These are phyloP conservation scores for Pleurotus tuoliensis DNA, from an alignment of 768 basidiomycete species.

Conservation along the genomic window DNA sequence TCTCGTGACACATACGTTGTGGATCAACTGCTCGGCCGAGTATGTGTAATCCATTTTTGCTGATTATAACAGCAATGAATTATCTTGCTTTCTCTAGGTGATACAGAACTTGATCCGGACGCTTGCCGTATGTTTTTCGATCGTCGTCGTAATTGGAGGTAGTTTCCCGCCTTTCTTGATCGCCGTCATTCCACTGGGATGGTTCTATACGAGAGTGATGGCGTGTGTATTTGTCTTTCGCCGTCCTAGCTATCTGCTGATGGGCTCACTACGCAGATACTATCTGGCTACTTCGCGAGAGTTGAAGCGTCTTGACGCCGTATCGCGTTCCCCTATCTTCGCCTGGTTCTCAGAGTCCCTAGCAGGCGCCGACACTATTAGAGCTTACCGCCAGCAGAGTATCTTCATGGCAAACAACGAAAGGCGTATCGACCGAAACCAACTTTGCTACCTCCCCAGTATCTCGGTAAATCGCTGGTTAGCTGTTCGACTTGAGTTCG, in stretches of 20 bases:
- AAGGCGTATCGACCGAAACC: constrained; percentile 79
- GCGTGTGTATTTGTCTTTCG: constrained; percentile 39
- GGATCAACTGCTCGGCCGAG: constrained; percentile 77
- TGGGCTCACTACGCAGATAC: constrained; percentile 48
- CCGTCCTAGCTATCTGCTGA: not conserved
- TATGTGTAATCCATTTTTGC: not conserved
- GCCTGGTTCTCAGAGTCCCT: constrained; percentile 78
- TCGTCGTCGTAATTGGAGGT: constrained; percentile 67
- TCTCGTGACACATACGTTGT: constrained; percentile 85
- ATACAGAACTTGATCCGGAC: constrained; percentile 73
- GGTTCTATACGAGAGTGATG: constrained; percentile 81
- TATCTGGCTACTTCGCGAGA: constrained; percentile 86
- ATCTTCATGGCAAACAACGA: constrained; percentile 69
- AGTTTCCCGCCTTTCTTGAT: constrained; percentile 84
- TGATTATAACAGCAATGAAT: not conserved
- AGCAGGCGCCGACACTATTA: constrained; percentile 76
- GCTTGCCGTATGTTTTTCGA: constrained; percentile 50
- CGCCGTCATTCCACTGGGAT: constrained; percentile 68
- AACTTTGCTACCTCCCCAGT: constrained; percentile 71
- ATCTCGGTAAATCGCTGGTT: constrained; percentile 82
- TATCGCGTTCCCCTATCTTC: constrained; percentile 89
- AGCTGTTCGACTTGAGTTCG: constrained; percentile 77
- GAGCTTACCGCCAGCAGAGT: constrained; percentile 69
- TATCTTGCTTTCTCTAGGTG: constrained; percentile 20
- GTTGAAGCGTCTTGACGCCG: constrained; percentile 83